A percentile compares a stretch with the other conserved stretches of the same genome.
Evolutionary conservation across 139 green algal species (phyloP).

Genomic region (Tetradesmus obliquus): DNA sequence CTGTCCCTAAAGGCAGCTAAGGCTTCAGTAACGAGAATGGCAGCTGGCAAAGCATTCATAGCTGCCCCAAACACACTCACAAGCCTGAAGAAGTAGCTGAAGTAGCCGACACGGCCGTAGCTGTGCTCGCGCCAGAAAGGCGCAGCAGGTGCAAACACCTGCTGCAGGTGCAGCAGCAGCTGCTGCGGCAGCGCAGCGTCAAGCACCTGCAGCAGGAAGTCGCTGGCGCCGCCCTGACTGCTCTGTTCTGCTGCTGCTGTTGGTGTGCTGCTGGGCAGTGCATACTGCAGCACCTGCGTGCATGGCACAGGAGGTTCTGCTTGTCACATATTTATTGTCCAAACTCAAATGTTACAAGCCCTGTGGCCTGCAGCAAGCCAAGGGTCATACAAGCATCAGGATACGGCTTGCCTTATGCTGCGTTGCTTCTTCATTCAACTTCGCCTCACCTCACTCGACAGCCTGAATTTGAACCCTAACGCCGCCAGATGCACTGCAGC

Average conservation of each 20-base stretch:
- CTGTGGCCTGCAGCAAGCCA: neutral
- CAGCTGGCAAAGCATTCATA: too few relatives aligned
- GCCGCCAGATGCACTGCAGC: slow-evolving; percentile 23
- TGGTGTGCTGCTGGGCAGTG: neutral
- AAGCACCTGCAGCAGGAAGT: slow-evolving; percentile 38
- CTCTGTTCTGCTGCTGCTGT: slow-evolving; percentile 30
- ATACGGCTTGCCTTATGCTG: neutral
- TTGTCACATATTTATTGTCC: neutral
- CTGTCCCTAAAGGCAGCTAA: too few relatives aligned
- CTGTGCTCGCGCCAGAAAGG: slow-evolving; percentile 55
- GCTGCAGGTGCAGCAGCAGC: slow-evolving; percentile 51
- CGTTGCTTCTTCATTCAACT: neutral
- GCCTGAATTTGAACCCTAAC: slow-evolving; percentile 50
- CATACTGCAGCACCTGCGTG: slow-evolving; percentile 18
- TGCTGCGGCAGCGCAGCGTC: slow-evolving; percentile 44
- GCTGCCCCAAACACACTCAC: neutral
- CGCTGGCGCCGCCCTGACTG: neutral
- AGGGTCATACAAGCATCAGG: neutral
- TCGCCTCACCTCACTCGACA: slow-evolving; percentile 40
- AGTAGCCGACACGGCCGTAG: slow-evolving; percentile 55
- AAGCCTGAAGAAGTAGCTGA: slow-evolving; percentile 61
- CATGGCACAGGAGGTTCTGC: neutral
- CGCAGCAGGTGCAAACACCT: slow-evolving; percentile 38
- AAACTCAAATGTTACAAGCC: neutral
- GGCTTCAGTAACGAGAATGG: too few relatives aligned